Evolutionary conservation across 768 basidiomycete species (phyloP).

Genomic region (Amanita rimosa): DNA sequence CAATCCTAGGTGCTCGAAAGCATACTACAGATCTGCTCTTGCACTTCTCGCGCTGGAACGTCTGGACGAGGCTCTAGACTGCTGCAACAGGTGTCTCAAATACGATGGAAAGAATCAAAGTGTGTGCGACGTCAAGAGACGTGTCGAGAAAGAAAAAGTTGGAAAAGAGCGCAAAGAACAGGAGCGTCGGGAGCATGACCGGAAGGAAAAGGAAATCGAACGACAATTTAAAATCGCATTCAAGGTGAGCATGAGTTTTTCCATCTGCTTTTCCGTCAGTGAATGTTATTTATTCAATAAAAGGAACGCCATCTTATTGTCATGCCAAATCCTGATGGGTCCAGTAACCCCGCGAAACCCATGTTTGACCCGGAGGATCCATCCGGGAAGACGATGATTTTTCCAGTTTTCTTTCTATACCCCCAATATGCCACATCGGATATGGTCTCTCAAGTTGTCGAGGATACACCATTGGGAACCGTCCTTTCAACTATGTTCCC

Average conservation of each 20-base stretch:
- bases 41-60: slow-evolving; percentile 69
- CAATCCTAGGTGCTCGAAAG: slow-evolving; percentile 67
- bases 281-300: slow-evolving; percentile 7
- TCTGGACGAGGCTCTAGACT: slow-evolving; percentile 75
- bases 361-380: slow-evolving; percentile 59
- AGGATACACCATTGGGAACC: slow-evolving; percentile 71
- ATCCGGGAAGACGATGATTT: slow-evolving; percentile 45
- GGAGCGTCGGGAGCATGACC: slow-evolving; percentile 37
- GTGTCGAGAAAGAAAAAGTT: slow-evolving; percentile 31
- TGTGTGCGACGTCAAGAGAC: slow-evolving; percentile 37
- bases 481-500: slow-evolving; percentile 83
- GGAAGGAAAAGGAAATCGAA: slow-evolving; percentile 41
- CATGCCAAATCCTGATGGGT: slow-evolving; percentile 38
- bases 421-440: slow-evolving; percentile 87
- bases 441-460: slow-evolving; percentile 75
- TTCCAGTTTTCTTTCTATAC: slow-evolving; percentile 91
- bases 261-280: too few relatives aligned
- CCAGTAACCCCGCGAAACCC: slow-evolving; percentile 47
- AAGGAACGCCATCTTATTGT: slow-evolving; percentile 69
- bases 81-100: slow-evolving; percentile 55
- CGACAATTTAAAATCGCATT: slow-evolving; percentile 46
- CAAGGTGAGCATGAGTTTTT: too few relatives aligned
- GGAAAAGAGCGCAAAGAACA: slow-evolving; percentile 39
- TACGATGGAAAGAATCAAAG: slow-evolving; percentile 49
- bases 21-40: slow-evolving; percentile 74